phyloP scores from a whole-genome alignment of 2,329 filamentous ascomycete genomes.

The Hypoxylon sp. region DNA sequence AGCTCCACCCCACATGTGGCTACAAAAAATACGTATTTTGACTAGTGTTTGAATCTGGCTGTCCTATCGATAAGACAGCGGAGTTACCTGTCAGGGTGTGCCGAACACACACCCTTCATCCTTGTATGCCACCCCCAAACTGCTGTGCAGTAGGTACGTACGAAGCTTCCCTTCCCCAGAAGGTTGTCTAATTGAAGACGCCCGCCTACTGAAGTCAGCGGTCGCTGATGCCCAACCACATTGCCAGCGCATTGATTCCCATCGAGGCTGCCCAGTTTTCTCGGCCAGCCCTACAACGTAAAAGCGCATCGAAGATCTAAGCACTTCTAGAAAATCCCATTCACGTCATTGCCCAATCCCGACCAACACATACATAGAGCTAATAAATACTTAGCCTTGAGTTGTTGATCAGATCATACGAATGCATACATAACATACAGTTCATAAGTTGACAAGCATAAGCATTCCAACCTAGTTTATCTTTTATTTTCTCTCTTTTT shows the following conservation, averaged over 20 bases:
- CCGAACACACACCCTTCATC: constrained; percentile 30
- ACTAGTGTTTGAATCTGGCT: neutral
- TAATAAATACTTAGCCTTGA: constrained; percentile 40
- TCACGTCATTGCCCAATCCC: constrained; percentile 47
- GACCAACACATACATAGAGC: constrained; percentile 44
- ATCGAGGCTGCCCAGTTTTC: constrained; percentile 48
- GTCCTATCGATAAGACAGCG: constrained; percentile 35
- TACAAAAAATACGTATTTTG: neutral
- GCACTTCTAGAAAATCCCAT: constrained; percentile 43
- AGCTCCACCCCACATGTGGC: constrained; percentile 3
- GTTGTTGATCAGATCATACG: constrained; percentile 43
- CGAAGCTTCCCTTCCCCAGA: constrained; percentile 22
- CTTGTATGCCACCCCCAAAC: constrained; percentile 35
- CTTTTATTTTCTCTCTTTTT: constrained; percentile 10
- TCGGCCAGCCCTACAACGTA: constrained; percentile 44
- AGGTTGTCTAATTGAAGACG: constrained; percentile 10
- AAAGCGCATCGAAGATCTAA: constrained; percentile 45
- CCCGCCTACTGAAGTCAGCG: constrained; percentile 17
- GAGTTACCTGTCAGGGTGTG: constrained; percentile 28
- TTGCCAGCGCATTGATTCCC: constrained; percentile 55
- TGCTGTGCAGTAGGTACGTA: no score
- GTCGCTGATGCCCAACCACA: constrained; percentile 54
- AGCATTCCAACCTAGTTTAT: constrained; percentile 33
- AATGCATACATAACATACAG: constrained; percentile 28
- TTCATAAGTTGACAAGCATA: constrained; percentile 38